These are phyloP conservation scores for Psilocybe subaeruginosa DNA, from an alignment of 768 basidiomycete species.

Conservation along the genomic window DNA sequence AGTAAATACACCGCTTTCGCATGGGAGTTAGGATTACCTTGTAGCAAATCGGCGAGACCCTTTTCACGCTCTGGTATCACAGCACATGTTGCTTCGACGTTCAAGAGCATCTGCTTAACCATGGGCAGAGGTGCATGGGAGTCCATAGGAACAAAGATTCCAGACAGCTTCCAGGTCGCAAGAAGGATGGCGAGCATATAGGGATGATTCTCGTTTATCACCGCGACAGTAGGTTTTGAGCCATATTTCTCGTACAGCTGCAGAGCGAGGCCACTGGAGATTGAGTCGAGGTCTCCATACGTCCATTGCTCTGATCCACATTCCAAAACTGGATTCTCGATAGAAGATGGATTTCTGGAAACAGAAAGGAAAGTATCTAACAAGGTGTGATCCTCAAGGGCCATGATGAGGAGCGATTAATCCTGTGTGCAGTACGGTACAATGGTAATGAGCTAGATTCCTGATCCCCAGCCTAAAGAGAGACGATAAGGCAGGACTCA, in stretches of 20 bases:
- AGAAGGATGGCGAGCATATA: conserved; percentile 26
- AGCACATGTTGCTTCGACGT: conserved; percentile 23
- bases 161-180: conserved; percentile 33
- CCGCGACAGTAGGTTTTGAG: conserved; percentile 22
- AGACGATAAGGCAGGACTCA: no score
- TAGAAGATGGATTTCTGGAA: conserved; percentile 10
- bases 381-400: background rate
- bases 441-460: no score
- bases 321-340: conserved; percentile 18
- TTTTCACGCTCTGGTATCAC: conserved; percentile 20
- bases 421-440: no score
- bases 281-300: conserved; percentile 29
- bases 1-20: background rate
- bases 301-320: conserved; percentile 30
- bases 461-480: no score
- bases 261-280: conserved; percentile 29
- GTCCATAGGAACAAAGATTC: conserved; percentile 32
- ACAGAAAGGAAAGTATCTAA: conserved; percentile 17
- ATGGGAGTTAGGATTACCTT: conserved; percentile 9
- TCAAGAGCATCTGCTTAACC: conserved; percentile 25
- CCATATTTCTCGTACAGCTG: conserved; percentile 22
- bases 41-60: conserved; percentile 10
- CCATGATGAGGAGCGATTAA: no score
- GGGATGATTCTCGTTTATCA: conserved; percentile 32
- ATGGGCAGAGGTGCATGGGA: conserved; percentile 26